Evolutionary conservation across 345 rosid genomes (phyloP), one percentile per base, ranked within the genome.

Genomic region (Combretum micranthum): DNA sequence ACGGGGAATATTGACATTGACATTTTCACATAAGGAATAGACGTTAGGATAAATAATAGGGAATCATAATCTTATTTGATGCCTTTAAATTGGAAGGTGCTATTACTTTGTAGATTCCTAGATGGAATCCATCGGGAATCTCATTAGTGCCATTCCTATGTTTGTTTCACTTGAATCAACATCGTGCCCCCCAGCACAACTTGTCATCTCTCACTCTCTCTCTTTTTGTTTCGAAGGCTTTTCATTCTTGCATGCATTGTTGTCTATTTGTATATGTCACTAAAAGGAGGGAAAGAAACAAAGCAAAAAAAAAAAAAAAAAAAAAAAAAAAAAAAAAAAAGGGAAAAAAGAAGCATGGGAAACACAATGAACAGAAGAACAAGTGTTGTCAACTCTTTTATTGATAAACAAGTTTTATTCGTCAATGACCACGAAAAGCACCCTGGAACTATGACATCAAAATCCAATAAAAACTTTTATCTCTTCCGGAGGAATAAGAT

Each of bases 101-200:
- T 19, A 32, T 25, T 25, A 3, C 23, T 32, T 52, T 16, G 8
- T 42, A 64, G 63, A 67, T 58, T 75, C 63, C 58, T 55, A 68
- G 45, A 63, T 15, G 66, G 77, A 71, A 52, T 68, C 73, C 77
- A 69, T 49, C 37, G 39, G 60, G 60, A 22, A 50, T 60, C 68
- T n/a, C 25, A 21, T 55, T 18, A 47, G 72, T 69, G 67, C 64
- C 66, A 49, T 42, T 64, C 51, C 55, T 46, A 20, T 11, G 20
- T 51, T 12, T 26, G 66, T 53, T 64, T 62, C 68, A 47, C 73
- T 52, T 20, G 4, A 14, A 42, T 26, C 64, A 47, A 7, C 62
- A 49, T 47, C 43, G 15, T 50, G 52, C 18, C 20, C 47, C 58
- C 37, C 17, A 20, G 4, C 9, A 32, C 6, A 14, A 16, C 42